Evolutionary conservation across 148 eudicot species (phyloP).

Genomic region (Hydrangea macrophylla): DNA sequence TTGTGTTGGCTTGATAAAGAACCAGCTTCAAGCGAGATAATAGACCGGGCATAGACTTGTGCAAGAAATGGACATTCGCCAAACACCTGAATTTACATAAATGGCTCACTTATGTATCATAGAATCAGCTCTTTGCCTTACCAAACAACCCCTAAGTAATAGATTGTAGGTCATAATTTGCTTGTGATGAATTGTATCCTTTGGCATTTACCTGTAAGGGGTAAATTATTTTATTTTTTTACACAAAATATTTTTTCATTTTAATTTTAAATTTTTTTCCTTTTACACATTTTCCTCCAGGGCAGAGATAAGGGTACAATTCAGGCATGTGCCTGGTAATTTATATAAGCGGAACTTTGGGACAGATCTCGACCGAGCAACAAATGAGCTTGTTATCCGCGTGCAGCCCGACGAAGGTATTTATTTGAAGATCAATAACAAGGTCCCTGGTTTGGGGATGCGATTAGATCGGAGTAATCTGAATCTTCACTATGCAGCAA

Average conservation of each 20-base stretch:
- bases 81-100: too few species aligned
- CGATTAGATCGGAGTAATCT: conserved; percentile 58
- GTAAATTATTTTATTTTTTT: too few species aligned
- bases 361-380: conserved; percentile 41
- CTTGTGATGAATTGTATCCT: not conserved
- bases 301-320: conserved; percentile 70
- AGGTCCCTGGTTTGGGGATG: conserved; percentile 81
- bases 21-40: not conserved
- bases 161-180: not conserved
- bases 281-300: conserved; percentile 26
- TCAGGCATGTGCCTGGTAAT: conserved; percentile 75
- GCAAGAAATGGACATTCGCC: too few species aligned
- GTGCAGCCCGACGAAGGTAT: conserved; percentile 75
- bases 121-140: too few species aligned
- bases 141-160: too few species aligned
- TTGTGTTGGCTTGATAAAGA: too few species aligned
- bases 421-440: conserved; percentile 61
- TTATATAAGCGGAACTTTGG: conserved; percentile 46
- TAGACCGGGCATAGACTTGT: too few species aligned
- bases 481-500: conserved; percentile 52
- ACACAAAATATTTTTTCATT: too few species aligned
- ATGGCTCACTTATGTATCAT: too few species aligned
- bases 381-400: conserved; percentile 70
- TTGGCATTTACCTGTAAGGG: not conserved
- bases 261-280: not conserved